phyloP scores from a whole-genome alignment of 495 filamentous ascomycete species.

The Geoglossum glabrum region DNA sequence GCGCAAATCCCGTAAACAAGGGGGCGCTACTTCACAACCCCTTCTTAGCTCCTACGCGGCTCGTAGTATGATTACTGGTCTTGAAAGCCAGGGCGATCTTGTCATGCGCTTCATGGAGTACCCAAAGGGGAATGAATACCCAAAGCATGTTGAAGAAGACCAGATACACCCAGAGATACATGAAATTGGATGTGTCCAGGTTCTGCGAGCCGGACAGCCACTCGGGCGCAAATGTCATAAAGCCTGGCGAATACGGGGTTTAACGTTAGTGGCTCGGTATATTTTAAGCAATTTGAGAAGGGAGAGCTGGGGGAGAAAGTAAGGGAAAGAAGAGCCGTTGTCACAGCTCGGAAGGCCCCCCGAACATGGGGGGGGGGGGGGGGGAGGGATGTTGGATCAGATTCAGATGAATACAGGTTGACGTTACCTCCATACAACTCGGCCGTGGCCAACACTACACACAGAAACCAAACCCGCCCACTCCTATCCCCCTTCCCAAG shows the following conservation, averaged over 20 bases:
- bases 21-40: background rate
- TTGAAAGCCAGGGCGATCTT: constrained; percentile 39
- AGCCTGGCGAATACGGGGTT: constrained; percentile 30
- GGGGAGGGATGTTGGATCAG: too few species aligned
- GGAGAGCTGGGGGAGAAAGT: too few species aligned
- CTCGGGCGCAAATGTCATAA: constrained; percentile 92
- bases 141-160: constrained; percentile 84
- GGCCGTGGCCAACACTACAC: constrained; percentile 65
- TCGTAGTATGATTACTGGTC: background rate
- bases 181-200: constrained; percentile 60
- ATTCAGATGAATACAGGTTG: background rate
- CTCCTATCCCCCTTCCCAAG: constrained; percentile 29
- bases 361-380: too few species aligned
- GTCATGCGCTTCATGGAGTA: constrained; percentile 38
- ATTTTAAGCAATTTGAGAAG: background rate
- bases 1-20: too few species aligned
- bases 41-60: background rate
- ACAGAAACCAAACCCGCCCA: constrained; percentile 43
- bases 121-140: constrained; percentile 31
- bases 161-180: constrained; percentile 78
- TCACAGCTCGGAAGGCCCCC: too few species aligned
- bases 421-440: constrained; percentile 69
- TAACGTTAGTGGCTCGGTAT: background rate
- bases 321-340: too few species aligned
- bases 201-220: constrained; percentile 64